These are phyloP conservation scores for Agrocybe chaxingu DNA, from an alignment of 768 basidiomycete species.

Conservation along the genomic window DNA sequence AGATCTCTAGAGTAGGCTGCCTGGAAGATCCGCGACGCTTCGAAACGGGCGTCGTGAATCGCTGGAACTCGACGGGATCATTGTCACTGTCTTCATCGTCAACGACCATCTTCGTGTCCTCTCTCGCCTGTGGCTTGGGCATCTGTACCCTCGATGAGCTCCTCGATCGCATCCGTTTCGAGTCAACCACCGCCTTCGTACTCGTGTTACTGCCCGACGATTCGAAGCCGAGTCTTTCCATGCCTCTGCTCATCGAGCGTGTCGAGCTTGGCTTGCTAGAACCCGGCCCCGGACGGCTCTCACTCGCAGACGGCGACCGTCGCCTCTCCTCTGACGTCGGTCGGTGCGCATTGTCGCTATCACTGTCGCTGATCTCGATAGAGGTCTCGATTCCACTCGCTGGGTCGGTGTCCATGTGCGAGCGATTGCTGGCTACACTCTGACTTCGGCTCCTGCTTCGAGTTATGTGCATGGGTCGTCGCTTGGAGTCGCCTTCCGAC, in stretches of 20 bases:
- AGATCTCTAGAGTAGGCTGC: background rate
- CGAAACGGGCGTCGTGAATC: background rate
- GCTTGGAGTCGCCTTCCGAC: background rate
- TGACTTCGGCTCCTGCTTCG: slow-evolving; percentile 11
- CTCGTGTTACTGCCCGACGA: background rate
- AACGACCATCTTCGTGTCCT: no score
- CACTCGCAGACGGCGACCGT: slow-evolving; percentile 17
- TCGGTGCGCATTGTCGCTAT: slow-evolving; percentile 5
- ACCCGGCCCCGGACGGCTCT: slow-evolving; percentile 4
- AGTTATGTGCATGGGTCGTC: background rate
- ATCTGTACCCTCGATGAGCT: background rate
- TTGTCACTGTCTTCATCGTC: no score
- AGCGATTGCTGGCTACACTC: background rate
- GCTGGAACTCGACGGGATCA: no score
- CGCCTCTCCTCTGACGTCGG: slow-evolving; percentile 8
- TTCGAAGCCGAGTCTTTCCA: slow-evolving; percentile 2
- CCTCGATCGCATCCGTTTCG: background rate
- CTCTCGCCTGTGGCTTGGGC: no score
- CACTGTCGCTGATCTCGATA: slow-evolving; percentile 11
- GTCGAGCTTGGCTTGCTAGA: background rate
- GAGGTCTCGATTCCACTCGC: slow-evolving; percentile 8
- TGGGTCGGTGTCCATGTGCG: slow-evolving; percentile 4
- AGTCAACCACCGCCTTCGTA: background rate
- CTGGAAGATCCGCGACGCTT: background rate
- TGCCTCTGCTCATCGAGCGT: slow-evolving; percentile 3